phyloP scores from a whole-genome alignment of 2,329 filamentous ascomycete genomes.

The Leptographium flavum region DNA sequence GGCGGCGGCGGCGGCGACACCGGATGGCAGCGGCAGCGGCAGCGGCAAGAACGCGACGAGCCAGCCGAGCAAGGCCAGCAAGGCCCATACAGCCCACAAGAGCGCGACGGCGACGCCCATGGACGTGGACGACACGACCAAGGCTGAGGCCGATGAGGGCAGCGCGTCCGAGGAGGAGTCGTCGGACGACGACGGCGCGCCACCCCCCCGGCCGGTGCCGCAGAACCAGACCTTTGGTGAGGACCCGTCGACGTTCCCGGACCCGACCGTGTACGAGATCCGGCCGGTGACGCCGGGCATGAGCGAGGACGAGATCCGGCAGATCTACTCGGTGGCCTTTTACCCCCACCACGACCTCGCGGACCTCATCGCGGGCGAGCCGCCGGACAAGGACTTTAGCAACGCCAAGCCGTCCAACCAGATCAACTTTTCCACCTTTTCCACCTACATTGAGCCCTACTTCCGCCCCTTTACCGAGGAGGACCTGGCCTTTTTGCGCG shows the following conservation, averaged over 20 bases:
- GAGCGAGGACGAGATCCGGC: constrained; percentile 70
- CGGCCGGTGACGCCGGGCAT: constrained; percentile 59
- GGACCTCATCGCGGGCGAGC: constrained; percentile 74
- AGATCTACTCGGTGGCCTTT: constrained; percentile 73
- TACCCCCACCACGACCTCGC: constrained; percentile 72
- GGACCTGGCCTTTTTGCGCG: constrained; percentile 82
- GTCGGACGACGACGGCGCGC: constrained; percentile 44
- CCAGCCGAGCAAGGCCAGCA: too few species aligned
- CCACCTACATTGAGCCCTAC: constrained; percentile 83
- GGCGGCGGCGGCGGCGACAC: too few species aligned
- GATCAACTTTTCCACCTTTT: constrained; percentile 85
- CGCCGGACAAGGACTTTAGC: constrained; percentile 91
- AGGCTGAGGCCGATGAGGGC: constrained; percentile 17
- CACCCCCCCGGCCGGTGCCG: constrained; percentile 49
- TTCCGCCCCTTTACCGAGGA: constrained; percentile 84
- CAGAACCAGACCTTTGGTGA: constrained; percentile 83
- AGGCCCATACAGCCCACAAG: too few species aligned
- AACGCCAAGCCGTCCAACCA: constrained; percentile 87
- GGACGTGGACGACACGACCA: constrained; percentile 16
- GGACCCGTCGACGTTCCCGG: constrained; percentile 78
- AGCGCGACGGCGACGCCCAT: too few species aligned
- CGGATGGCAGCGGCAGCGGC: too few species aligned
- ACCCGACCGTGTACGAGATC: constrained; percentile 92
- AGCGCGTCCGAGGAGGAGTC: constrained; percentile 29
- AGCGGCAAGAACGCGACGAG: too few species aligned